Evolutionary conservation across 2,329 filamentous ascomycete species (phyloP), one percentile per base, ranked within the genome.

Genomic region (Sporothrix inflata): DNA sequence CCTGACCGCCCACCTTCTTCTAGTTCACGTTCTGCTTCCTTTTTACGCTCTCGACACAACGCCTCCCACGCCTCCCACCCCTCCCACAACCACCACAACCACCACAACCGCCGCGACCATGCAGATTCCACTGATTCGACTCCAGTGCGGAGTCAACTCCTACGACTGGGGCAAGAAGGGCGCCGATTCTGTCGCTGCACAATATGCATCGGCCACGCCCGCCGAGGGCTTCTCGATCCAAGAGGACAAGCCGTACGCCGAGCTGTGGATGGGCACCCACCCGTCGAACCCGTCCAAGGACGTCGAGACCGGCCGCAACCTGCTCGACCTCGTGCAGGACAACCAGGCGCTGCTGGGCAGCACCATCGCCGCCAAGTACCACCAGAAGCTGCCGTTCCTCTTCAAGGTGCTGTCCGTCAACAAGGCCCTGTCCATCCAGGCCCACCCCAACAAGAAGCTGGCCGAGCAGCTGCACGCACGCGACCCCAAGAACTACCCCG

Each of bases 251-350:
- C 95, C 96, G 42, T 99, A 99, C 79, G 94, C 71, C 45, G 71
- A 98, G 94, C 85, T 99, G 78, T 99, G 96, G 96, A 99, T 99
- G 96, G 96, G 96, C 79, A 98, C 95, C 0, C 96, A 99, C 79
- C 94, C 95, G 60, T 97, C 94, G 61, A 94, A 98, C 78, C 96
- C 96, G 21, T 98, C 96, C 73, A 97, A 92, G 81, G 94, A 98
- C 79, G 81, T 97, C 76, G 84, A 87, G 66, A 97, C 96, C 38
- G 91, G 94, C 80, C 92, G 94, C 70, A 92, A 92, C 1, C 88
- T 99, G 12, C 89, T 97, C 75, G 94, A 98, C 74, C 87, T 98
- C 61, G 91, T 98, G 70, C 86, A 93, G 79, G 92, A 95, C 77
- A 98, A 98, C 83, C 88, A 94, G 78, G 89, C 91, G 27, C 88